Evolutionary conservation across 2,329 filamentous ascomycete genomes (phyloP), one percentile per base, ranked within the genome.

Genomic region (Nigrospora osmanthi): DNA sequence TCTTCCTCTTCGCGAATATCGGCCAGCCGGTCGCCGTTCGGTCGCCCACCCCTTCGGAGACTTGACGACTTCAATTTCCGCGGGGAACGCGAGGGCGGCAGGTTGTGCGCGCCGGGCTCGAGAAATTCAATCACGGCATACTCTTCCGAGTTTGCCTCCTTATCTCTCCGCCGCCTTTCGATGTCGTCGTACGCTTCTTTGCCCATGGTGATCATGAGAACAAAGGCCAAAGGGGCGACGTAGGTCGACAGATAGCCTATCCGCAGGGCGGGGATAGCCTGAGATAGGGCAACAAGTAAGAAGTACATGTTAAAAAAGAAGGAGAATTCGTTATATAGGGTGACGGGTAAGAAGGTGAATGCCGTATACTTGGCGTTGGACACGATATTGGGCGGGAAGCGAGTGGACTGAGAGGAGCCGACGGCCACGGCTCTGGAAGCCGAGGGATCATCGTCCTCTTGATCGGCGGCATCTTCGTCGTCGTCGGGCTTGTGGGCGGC

Each of bases 291-390:
- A 41, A 98, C 93, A 23, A 97, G 81, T 45, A 98, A 73, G 64
- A 98, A 98, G 64, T 98, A 98, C 73, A 97, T 88, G 75, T 98
- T 98, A 75, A 98, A 95, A 69, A 98, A 98, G 72, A 97, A 98
- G 48, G 91, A 96, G 63, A 98, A 98, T 62, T 98, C 93, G 68
- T 97, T 97, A 68, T 96, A 98, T 17, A 98, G 73, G 0, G 93
- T 98, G 43, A 91, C 76, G 3, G 94, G 94, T 13, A 98, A 76
- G 65, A 98, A 98, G 43, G 87, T 95, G 71, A 90, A 85, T 1
- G 90, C 82, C 30, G 91, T 97, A 65, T 98, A 98, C 73, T 97
- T 98, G 45, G 93, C 91, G 62, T 98, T 97, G 33, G 91, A 97
- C 40, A 98, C 80, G 46, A 89, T 78, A 64, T 98, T 98, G 10